These are phyloP conservation scores for Quercus gilva DNA, from an alignment of 306 rosid genomes.

Conservation along the genomic window DNA sequence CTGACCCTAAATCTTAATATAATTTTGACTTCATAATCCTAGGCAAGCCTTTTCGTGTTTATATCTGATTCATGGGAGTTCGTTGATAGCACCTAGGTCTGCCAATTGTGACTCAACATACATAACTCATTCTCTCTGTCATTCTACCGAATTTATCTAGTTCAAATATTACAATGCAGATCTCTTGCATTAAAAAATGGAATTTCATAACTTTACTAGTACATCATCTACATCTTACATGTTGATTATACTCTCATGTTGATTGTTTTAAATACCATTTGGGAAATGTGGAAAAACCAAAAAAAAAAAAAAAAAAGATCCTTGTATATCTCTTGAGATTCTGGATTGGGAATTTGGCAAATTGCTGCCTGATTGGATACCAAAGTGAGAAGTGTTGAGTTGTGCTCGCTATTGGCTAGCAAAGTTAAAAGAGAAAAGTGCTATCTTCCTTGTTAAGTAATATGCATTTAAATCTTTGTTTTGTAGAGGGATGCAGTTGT, in stretches of 20 bases:
- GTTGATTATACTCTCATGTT: not conserved
- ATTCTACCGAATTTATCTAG: not conserved
- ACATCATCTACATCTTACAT: not conserved
- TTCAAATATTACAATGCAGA: not conserved
- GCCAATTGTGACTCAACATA: conserved; percentile 37
- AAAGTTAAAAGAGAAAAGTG: not conserved
- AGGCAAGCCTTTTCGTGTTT: conserved; percentile 21
- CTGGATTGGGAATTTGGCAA: not conserved
- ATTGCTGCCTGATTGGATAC: not conserved
- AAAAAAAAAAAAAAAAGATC: not conserved
- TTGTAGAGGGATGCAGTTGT: too few species aligned
- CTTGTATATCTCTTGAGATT: not conserved
- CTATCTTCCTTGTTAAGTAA: too few species aligned
- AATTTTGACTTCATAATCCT: conserved; percentile 44
- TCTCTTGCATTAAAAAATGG: not conserved
- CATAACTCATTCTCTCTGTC: not conserved
- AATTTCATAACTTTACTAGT: not conserved
- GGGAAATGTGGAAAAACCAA: not conserved
- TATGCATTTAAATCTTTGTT: too few species aligned
- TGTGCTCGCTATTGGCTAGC: not conserved
- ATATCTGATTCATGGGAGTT: conserved; percentile 39
- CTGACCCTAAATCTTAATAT: not conserved
- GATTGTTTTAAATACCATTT: not conserved
- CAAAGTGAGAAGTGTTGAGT: not conserved
- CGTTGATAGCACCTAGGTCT: conserved; percentile 32